A percentile compares a stretch with the other conserved stretches of the same genome.
phyloP scores from a whole-genome alignment of 2,329 filamentous ascomycete species.

The Fusarium sp. region DNA sequence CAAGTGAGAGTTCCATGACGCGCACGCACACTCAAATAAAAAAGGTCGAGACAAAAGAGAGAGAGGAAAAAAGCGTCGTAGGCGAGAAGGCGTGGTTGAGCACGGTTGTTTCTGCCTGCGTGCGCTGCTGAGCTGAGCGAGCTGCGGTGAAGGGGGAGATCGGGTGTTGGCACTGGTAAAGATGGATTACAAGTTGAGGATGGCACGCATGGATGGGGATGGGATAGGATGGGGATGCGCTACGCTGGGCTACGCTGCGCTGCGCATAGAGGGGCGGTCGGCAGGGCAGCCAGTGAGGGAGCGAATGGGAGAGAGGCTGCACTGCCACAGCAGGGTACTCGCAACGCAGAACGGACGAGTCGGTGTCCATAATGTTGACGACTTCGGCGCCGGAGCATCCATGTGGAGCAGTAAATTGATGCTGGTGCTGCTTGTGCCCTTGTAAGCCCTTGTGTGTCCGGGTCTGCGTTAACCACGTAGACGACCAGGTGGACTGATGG shows the following conservation, averaged over 20 bases:
- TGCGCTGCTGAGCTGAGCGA: background rate
- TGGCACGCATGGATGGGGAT: constrained; percentile 20
- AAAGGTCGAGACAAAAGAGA: background rate
- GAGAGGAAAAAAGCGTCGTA: background rate
- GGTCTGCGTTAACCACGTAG: constrained; percentile 31
- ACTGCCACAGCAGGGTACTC: constrained; percentile 33
- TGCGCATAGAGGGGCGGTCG: constrained; percentile 34
- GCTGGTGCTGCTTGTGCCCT: constrained; percentile 15
- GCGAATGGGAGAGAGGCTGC: constrained; percentile 25
- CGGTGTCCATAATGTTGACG: constrained; percentile 17
- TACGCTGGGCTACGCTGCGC: background rate
- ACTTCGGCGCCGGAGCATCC: constrained; percentile 29
- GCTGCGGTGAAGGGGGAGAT: constrained; percentile 36
- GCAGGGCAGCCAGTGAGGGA: constrained; percentile 24
- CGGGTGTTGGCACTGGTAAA: constrained; percentile 16
- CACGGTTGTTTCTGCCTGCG: constrained; percentile 32
- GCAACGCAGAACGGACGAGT: constrained; percentile 26
- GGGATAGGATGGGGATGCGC: background rate
- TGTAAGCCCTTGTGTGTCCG: constrained; percentile 6
- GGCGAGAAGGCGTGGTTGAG: constrained; percentile 43
- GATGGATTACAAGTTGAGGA: constrained; percentile 32
- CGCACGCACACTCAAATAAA: constrained; percentile 3
- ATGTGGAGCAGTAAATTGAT: constrained; percentile 29
- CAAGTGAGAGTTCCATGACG: constrained; percentile 35
- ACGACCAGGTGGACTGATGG: constrained; percentile 30